Base-by-base conservation (phyloP, 305 asterid species). In the Caryopteris hybrid region DNA sequence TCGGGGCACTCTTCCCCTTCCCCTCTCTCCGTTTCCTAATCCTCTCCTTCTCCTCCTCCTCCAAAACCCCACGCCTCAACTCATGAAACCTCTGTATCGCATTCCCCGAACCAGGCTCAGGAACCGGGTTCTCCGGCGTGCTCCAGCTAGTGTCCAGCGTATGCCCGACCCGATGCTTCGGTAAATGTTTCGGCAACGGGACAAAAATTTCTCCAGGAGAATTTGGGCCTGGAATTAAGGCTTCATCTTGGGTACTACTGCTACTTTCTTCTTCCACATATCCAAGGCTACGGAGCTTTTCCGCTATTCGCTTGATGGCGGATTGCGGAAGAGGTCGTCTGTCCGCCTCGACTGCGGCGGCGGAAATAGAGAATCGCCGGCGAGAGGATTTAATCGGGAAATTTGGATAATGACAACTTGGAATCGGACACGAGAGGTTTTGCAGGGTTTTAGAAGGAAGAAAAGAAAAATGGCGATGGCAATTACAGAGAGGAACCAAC, bases 81-180 rank as follows among this genome's bases (percentile, higher is more conserved):
- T 81, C 84, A 68, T 85, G 89, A 74, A 76, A 88, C 81, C 82
- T 81, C 83, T 76, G 88, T 58, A 91, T 87, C 73, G 88, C 83
- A 23, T 69, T 82, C 48, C 97, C 96, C 22, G 90, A 70, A 31
- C 99, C 96, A 13, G 97, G 97, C 17, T 73, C 79, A 0, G 98
- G 97, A 8, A 89, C 92, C 39, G 98, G 97, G 41, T 89, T 86
- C 76, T 87, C 95, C n/a, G 96, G 99, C 48, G 93, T 82, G 85
- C 96, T 89, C 98, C 97, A 94, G 78, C 99, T 94, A 27, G 88
- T 75, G 85, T 94, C 99, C 66, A 94, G 86, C 3, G 99, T 91
- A 70, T 91, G 96, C 58, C 99, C 99, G 22, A 94, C 93, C 8
- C 96, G 83, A 66, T 85, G 57, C 76, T 87, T 94, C 14, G 96